Conservation (phyloP, 352 stramenopile species). For the Peronospora destructor region DNA sequence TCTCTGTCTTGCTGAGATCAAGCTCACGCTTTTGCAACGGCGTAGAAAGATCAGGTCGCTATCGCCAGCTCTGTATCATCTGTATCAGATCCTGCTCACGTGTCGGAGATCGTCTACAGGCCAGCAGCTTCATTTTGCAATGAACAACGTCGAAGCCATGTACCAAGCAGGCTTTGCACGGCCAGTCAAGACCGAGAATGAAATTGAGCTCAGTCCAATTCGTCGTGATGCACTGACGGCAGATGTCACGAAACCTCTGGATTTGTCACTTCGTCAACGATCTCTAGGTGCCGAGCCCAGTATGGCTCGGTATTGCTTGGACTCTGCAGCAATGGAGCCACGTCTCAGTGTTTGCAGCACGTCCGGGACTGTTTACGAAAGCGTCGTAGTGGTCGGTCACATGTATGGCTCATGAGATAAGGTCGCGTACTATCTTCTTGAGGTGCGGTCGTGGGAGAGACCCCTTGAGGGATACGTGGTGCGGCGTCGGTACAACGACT, state of each 20-base stretch:
- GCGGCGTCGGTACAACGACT: slow-evolving; percentile 70
- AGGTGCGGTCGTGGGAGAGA: slow-evolving; percentile 62
- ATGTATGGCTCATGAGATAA: slow-evolving; percentile 46
- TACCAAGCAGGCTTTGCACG: slow-evolving; percentile 14
- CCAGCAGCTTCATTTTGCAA: slow-evolving; percentile 8
- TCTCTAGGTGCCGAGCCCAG: slow-evolving; percentile 23
- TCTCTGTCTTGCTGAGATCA: slow-evolving; percentile 8
- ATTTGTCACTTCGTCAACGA: slow-evolving; percentile 23
- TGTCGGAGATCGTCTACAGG: slow-evolving; percentile 5
- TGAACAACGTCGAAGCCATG: slow-evolving; percentile 16
- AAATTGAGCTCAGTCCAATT: slow-evolving; percentile 2
- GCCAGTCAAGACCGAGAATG: slow-evolving; percentile 1
- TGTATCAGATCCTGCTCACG: slow-evolving; percentile 17
- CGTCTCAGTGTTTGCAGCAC: slow-evolving; percentile 60
- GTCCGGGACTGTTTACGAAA: slow-evolving; percentile 64
- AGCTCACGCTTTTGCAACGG: slow-evolving; percentile 1
- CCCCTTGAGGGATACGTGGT: slow-evolving; percentile 78
- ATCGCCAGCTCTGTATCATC: slow-evolving; percentile 6
- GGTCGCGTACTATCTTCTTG: slow-evolving; percentile 70
- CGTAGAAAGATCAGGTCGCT: slow-evolving; percentile 13
- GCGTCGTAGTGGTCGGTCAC: slow-evolving; percentile 62
- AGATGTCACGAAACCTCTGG: slow-evolving; percentile 9
- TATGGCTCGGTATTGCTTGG: slow-evolving; percentile 29
- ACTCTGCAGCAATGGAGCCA: slow-evolving; percentile 28
- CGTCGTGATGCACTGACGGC: neutral